Evolutionary conservation across 2,329 filamentous ascomycete genomes (phyloP).

Genomic region (Sclerotinia spermophila): DNA sequence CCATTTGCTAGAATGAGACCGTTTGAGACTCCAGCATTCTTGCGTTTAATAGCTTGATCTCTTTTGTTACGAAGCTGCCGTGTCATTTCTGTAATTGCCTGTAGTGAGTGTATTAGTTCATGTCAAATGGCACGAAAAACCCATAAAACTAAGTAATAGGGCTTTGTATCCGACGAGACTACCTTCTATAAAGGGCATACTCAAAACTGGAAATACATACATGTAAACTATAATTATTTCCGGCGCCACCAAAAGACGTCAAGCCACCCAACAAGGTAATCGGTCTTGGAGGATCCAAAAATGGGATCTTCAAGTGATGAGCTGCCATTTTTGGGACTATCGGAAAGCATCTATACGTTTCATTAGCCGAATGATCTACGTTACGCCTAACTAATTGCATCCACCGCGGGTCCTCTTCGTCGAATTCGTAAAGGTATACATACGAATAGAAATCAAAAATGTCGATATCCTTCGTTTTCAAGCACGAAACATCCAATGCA

Average conservation of each 20-base stretch:
- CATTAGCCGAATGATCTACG: conserved; percentile 1
- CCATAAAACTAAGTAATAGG: neutral
- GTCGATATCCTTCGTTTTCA: conserved; percentile 52
- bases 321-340: conserved; percentile 66
- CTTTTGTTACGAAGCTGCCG: conserved; percentile 42
- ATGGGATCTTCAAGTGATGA: conserved; percentile 53
- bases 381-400: neutral
- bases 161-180: no score
- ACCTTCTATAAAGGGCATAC: no score
- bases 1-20: conserved; percentile 64
- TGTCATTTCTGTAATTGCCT: conserved; percentile 53
- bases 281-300: conserved; percentile 45
- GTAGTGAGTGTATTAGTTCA: neutral
- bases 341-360: conserved; percentile 56
- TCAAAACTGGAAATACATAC: conserved; percentile 38
- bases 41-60: conserved; percentile 36
- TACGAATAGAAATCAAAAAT: conserved; percentile 62
- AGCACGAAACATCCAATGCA: conserved; percentile 46
- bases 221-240: conserved; percentile 70
- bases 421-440: conserved; percentile 4
- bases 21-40: conserved; percentile 40
- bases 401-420: no score
- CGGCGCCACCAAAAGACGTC: conserved; percentile 66
- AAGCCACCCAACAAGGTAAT: conserved; percentile 62
- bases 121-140: neutral